These are phyloP conservation scores for Melocanna baccifera DNA, from an alignment of 176 grass and related monocot species.

Conservation along the genomic window DNA sequence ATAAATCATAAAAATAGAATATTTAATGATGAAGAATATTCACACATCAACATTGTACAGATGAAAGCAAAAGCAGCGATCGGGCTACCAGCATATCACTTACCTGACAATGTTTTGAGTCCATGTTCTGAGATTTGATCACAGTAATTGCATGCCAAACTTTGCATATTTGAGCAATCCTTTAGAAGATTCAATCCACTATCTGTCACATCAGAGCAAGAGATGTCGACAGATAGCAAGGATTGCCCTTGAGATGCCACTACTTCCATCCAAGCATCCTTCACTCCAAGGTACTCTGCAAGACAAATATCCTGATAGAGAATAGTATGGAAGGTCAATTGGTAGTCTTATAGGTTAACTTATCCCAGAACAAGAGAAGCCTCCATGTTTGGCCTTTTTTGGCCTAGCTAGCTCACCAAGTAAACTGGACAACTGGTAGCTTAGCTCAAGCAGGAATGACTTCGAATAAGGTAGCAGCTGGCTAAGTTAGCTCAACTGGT, in stretches of 20 bases:
- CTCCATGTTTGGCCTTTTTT: slow-evolving; percentile 18
- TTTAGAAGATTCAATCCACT: slow-evolving; percentile 67
- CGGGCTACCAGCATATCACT: not conserved
- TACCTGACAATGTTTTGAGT: slow-evolving; percentile 65
- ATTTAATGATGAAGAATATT: not conserved
- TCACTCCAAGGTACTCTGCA: slow-evolving; percentile 86
- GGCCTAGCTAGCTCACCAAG: not conserved
- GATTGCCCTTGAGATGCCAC: slow-evolving; percentile 85
- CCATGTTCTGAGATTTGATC: slow-evolving; percentile 72
- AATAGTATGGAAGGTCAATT: not conserved
- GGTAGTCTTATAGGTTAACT: slow-evolving; percentile 13
- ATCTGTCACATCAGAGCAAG: slow-evolving; percentile 91
- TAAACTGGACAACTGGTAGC: not conserved
- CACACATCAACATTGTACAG: not conserved
- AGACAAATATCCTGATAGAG: slow-evolving; percentile 74
- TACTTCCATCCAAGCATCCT: slow-evolving; percentile 85
- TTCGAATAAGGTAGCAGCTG: not conserved
- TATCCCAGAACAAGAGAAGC: not conserved
- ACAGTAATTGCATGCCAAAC: slow-evolving; percentile 85
- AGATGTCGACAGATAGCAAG: slow-evolving; percentile 87
- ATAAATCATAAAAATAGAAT: not conserved
- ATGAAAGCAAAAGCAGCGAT: slow-evolving; percentile 26
- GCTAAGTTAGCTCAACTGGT: not conserved
- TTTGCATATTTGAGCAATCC: slow-evolving; percentile 70
- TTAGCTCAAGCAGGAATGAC: not conserved